These are phyloP conservation scores for Collybia nuda DNA, from an alignment of 768 basidiomycete genomes.

Conservation along the genomic window DNA sequence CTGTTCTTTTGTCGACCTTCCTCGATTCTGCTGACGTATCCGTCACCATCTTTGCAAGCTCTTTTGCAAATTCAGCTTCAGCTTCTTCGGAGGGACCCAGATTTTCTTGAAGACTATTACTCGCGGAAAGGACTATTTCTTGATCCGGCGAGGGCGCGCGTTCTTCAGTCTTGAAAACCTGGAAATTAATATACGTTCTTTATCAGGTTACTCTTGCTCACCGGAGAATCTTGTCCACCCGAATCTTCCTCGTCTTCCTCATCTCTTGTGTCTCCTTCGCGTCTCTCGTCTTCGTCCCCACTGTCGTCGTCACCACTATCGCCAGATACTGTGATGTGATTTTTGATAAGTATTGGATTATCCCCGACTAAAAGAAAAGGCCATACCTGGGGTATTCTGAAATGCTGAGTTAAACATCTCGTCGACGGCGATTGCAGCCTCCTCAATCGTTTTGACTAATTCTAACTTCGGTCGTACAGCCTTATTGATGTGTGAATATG, in stretches of 20 bases:
- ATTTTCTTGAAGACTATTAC: constrained; percentile 58
- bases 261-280: constrained; percentile 42
- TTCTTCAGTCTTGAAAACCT: constrained; percentile 48
- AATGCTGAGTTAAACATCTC: constrained; percentile 77
- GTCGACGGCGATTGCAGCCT: constrained; percentile 87
- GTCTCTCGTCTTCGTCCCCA: constrained; percentile 61
- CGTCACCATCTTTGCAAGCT: constrained; percentile 92
- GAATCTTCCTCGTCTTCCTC: constrained; percentile 71
- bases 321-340: constrained; percentile 18
- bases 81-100: constrained; percentile 87
- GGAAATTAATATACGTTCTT: background rate
- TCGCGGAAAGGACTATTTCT: constrained; percentile 65
- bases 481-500: constrained; percentile 32
- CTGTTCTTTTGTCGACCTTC: constrained; percentile 87
- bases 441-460: constrained; percentile 73
- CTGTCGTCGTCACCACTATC: constrained; percentile 59
- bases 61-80: constrained; percentile 92
- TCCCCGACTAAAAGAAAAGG: background rate
- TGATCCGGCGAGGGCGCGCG: constrained; percentile 84
- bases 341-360: background rate
- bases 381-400: constrained; percentile 52
- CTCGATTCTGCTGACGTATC: constrained; percentile 81
- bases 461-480: constrained; percentile 83
- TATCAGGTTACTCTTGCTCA: constrained; percentile 26
- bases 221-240: constrained; percentile 52